These are phyloP conservation scores for Rhodamnia rubescens DNA, from an alignment of 345 rosid genomes.

Conservation along the genomic window DNA sequence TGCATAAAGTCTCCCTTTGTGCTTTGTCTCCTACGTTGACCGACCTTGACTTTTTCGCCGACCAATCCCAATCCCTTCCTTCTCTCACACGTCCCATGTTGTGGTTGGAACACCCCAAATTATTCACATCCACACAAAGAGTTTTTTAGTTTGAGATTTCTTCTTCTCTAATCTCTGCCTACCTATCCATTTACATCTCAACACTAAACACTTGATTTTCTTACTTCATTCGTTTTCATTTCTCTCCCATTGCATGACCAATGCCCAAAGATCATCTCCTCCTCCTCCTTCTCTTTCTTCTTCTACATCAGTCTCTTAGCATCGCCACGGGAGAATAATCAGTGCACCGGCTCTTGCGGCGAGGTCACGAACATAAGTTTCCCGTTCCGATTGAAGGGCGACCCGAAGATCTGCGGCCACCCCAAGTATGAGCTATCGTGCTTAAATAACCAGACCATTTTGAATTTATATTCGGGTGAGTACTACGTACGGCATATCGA, in stretches of 20 bases:
- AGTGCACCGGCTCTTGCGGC: not conserved
- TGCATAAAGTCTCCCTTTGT: no score
- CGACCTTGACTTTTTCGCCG: no score
- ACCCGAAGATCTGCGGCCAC: rapidly evolving
- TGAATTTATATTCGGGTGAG: not conserved
- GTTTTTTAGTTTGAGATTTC: not conserved
- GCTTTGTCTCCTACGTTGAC: no score
- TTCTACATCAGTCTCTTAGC: not conserved
- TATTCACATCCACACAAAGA: not conserved
- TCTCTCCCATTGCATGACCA: not conserved
- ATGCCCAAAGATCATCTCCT: not conserved
- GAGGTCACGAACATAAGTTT: not conserved
- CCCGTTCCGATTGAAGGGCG: not conserved
- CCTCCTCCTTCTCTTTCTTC: not conserved
- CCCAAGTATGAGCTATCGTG: not conserved
- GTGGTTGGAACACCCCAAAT: no score
- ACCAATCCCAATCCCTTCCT: no score
- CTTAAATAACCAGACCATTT: rapidly evolving
- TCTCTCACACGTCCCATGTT: no score
- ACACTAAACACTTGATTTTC: not conserved
- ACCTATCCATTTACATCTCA: not conserved
- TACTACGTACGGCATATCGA: not conserved
- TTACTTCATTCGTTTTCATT: not conserved
- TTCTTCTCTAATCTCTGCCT: not conserved
- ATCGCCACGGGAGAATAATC: not conserved